Conservation (phyloP, 2,329 filamentous ascomycete genomes). For the Fusarium verticillioides region DNA sequence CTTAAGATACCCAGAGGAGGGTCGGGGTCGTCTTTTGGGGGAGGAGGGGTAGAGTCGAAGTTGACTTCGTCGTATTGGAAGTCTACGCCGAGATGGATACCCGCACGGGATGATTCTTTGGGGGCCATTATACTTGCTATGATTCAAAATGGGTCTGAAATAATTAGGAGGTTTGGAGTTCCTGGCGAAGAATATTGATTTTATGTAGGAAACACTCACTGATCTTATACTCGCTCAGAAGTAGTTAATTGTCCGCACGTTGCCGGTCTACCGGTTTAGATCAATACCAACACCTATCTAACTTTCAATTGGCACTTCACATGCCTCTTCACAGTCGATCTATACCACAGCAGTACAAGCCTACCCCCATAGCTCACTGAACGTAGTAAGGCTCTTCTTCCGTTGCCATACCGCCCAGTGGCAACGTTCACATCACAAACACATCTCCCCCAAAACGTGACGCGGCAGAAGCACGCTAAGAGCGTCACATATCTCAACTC, state of each 20-base stretch:
- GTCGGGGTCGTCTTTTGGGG: not conserved
- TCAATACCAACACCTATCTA: not conserved
- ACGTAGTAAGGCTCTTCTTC: not conserved
- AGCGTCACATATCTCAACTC: not conserved
- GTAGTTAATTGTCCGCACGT: too few relatives aligned
- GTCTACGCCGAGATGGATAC: not conserved
- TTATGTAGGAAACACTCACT: not conserved
- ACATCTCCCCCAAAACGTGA: not conserved
- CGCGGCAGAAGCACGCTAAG: not conserved
- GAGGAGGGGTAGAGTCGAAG: not conserved
- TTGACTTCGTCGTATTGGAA: conserved; percentile 13
- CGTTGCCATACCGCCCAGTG: not conserved
- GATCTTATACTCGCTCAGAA: not conserved
- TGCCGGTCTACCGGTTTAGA: too few relatives aligned
- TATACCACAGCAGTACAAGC: not conserved
- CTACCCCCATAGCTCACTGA: rapidly evolving
- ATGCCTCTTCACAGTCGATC: not conserved
- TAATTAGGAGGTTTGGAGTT: rapidly evolving
- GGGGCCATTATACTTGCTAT: not conserved
- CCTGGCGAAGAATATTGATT: not conserved
- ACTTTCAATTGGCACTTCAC: not conserved
- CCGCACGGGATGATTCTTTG: not conserved
- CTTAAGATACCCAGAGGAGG: conserved; percentile 6
- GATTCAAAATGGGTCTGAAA: rapidly evolving
- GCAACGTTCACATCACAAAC: not conserved